These are phyloP conservation scores for Ascomycota sp. DNA, from an alignment of 2,329 filamentous ascomycete species.

Conservation along the genomic window DNA sequence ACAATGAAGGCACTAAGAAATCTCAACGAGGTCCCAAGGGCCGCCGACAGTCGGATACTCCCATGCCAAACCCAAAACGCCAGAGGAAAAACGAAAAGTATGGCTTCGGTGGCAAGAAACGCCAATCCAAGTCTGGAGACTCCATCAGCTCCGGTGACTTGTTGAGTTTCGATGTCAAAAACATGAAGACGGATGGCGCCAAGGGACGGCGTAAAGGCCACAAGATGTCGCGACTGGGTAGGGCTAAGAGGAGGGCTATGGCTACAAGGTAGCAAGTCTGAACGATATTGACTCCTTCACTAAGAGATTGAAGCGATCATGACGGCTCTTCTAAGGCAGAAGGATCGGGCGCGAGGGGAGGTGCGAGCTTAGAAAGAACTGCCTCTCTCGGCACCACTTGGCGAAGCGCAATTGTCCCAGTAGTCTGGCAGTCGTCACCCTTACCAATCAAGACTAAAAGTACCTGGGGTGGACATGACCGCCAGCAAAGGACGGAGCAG, in stretches of 20 bases:
- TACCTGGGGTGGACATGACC: no score
- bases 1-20: slow-evolving; percentile 32
- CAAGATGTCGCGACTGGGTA: slow-evolving; percentile 24
- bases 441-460: no score
- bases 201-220: slow-evolving; percentile 6
- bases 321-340: no score
- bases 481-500: no score
- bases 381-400: no score
- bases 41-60: slow-evolving; percentile 6
- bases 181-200: slow-evolving; percentile 44
- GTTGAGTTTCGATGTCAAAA: slow-evolving; percentile 55
- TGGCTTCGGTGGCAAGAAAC: slow-evolving; percentile 91
- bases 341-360: no score
- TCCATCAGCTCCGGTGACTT: slow-evolving; percentile 63
- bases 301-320: no score
- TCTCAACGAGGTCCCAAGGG: slow-evolving; percentile 17
- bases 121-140: slow-evolving; percentile 73
- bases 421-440: no score
- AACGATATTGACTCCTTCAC: no score
- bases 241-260: slow-evolving; percentile 26
- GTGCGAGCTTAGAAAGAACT: no score
- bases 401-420: no score
- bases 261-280: slow-evolving; percentile 3
- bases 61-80: slow-evolving; percentile 42
- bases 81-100: slow-evolving; percentile 89